Percentiles rank a stretch among this genome's conserved stretches.
These are phyloP conservation scores for Penicillium bovifimosum DNA, from an alignment of 495 filamentous ascomycete genomes.

Conservation along the genomic window DNA sequence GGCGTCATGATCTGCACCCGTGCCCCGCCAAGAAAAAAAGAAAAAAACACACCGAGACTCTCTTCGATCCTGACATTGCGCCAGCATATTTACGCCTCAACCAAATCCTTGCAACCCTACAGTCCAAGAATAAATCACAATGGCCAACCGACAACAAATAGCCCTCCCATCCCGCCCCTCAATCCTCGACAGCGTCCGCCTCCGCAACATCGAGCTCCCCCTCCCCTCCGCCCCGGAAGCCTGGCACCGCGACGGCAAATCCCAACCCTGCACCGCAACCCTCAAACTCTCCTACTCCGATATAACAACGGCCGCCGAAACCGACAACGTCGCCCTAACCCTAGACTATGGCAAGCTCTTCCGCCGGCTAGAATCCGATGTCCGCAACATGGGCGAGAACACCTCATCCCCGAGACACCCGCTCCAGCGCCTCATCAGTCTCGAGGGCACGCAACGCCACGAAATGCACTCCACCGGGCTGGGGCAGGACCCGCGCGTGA, in stretches of 20 bases:
- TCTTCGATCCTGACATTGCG: not conserved
- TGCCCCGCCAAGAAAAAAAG: conserved; percentile 20
- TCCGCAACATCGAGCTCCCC: conserved; percentile 40
- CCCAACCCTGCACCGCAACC: conserved; percentile 41
- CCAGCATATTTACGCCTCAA: not conserved
- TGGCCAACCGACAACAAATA: conserved; percentile 26
- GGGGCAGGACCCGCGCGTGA: conserved; percentile 36
- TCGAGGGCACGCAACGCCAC: conserved; percentile 30
- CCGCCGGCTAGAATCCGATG: conserved; percentile 38
- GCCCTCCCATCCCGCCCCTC: conserved; percentile 33
- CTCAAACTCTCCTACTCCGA: conserved; percentile 43
- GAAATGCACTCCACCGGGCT: conserved; percentile 27
- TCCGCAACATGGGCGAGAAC: conserved; percentile 28
- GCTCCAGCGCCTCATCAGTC: conserved; percentile 25
- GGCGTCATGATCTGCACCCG: conserved; percentile 21
- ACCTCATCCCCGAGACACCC: conserved; percentile 15
- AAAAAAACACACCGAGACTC: conserved; percentile 5
- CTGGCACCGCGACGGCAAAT: conserved; percentile 42
- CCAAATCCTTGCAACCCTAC: not conserved
- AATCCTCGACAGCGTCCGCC: conserved; percentile 38
- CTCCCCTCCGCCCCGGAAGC: conserved; percentile 41
- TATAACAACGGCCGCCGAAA: conserved; percentile 35
- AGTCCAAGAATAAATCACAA: not conserved
- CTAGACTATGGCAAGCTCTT: conserved; percentile 47
- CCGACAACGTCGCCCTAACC: conserved; percentile 42